These are phyloP conservation scores for Pulveroboletus sp. DNA, from an alignment of 768 basidiomycete genomes.

Conservation along the genomic window DNA sequence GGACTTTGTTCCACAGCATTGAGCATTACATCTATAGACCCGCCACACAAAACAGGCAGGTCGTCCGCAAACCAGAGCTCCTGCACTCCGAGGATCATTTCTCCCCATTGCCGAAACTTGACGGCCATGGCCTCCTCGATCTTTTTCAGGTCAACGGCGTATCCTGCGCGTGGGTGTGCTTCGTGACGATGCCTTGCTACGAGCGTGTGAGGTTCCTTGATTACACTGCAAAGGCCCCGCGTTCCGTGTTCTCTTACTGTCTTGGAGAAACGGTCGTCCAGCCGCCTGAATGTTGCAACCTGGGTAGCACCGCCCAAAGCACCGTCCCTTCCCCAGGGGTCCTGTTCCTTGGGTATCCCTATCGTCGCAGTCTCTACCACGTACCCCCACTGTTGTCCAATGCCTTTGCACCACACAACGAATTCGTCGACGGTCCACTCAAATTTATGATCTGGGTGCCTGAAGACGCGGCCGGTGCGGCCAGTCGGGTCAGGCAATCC, in stretches of 20 bases:
- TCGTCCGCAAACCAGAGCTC: slow-evolving; percentile 47
- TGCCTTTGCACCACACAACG: slow-evolving; percentile 50
- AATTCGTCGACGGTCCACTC: slow-evolving; percentile 86
- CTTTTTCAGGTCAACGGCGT: slow-evolving; percentile 39
- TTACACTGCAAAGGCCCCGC: slow-evolving; percentile 5
- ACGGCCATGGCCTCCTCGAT: slow-evolving; percentile 48
- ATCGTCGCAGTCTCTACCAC: slow-evolving; percentile 55
- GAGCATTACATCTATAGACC: slow-evolving; percentile 30
- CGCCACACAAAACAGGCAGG: slow-evolving; percentile 33
- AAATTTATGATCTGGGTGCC: slow-evolving; percentile 83
- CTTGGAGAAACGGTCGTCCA: slow-evolving; percentile 35
- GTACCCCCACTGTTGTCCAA: slow-evolving; percentile 70
- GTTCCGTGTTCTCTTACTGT: slow-evolving; percentile 25
- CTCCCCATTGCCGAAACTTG: slow-evolving; percentile 53
- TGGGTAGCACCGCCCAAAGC: slow-evolving; percentile 63
- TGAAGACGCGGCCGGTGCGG: slow-evolving; percentile 69
- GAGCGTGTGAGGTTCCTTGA: slow-evolving; percentile 40
- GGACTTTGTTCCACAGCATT: slow-evolving; percentile 21
- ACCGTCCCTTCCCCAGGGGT: slow-evolving; percentile 70
- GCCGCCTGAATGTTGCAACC: slow-evolving; percentile 57
- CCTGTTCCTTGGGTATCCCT: slow-evolving; percentile 54
- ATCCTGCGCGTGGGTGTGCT: slow-evolving; percentile 46
- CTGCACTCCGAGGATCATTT: slow-evolving; percentile 41
- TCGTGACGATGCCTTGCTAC: slow-evolving; percentile 46
- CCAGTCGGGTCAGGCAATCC: slow-evolving; percentile 74